Evolutionary conservation across 768 basidiomycete genomes (phyloP).

Genomic region (Hypholoma sublateritium): DNA sequence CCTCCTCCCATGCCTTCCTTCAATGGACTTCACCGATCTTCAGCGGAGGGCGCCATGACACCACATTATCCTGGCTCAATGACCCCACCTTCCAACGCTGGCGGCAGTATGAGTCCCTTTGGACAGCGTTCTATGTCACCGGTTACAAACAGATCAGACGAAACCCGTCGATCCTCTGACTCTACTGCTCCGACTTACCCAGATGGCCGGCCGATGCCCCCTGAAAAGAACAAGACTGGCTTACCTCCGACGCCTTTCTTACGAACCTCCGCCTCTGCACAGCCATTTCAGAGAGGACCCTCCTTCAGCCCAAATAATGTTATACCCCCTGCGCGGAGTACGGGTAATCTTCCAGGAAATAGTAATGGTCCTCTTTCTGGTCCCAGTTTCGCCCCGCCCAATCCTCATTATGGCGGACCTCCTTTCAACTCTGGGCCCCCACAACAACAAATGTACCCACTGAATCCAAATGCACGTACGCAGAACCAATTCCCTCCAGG

Average conservation of each 20-base stretch:
- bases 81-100: constrained; percentile 6
- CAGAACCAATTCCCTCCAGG: constrained; percentile 20
- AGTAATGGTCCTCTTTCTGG: constrained; percentile 17
- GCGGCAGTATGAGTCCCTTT: constrained; percentile 12
- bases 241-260: constrained; percentile 14
- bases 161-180: constrained; percentile 10
- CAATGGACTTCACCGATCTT: constrained; percentile 28
- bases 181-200: constrained; percentile 17
- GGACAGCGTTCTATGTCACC: constrained; percentile 15
- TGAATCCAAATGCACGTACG: constrained; percentile 15
- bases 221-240: constrained; percentile 7
- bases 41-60: constrained; percentile 7
- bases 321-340: constrained; percentile 38
- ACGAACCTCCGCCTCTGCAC: constrained; percentile 28
- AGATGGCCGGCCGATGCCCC: constrained; percentile 16
- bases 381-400: constrained; percentile 21
- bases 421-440: constrained; percentile 8
- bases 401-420: constrained; percentile 18
- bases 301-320: constrained; percentile 34
- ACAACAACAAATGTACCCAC: constrained; percentile 17
- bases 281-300: constrained; percentile 28
- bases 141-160: constrained; percentile 5
- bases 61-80: constrained; percentile 4
- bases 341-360: constrained; percentile 29
- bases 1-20: constrained; percentile 66